A percentile compares a stretch with the other conserved stretches of the same genome.
phyloP scores from a whole-genome alignment of 176 grass and related monocot genomes.

The Olyra latifolia region DNA sequence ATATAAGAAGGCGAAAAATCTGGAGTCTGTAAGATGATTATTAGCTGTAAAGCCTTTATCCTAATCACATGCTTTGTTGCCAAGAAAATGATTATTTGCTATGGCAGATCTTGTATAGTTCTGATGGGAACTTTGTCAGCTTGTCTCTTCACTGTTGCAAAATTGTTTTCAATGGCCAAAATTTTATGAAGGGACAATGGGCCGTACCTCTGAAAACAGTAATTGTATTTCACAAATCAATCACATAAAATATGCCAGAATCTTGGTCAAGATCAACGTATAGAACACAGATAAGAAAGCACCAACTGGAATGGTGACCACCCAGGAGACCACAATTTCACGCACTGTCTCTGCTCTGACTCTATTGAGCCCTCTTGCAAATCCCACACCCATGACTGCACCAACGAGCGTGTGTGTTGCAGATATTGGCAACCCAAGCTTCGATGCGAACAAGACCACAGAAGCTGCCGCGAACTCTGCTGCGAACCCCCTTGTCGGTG shows the following conservation, averaged over 20 bases:
- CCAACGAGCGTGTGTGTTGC: conserved; percentile 98
- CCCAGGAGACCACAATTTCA: conserved; percentile 86
- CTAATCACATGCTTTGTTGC: conserved; percentile 19
- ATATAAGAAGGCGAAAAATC: conserved; percentile 8
- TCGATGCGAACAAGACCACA: conserved; percentile 89
- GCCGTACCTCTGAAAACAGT: conserved; percentile 33
- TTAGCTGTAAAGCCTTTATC: conserved; percentile 28
- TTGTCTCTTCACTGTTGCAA: conserved; percentile 21
- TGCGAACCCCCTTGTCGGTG: conserved; percentile 87
- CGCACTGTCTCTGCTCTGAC: conserved; percentile 82
- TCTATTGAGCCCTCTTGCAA: conserved; percentile 84
- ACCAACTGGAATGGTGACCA: conserved; percentile 89
- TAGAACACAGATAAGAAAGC: conserved; percentile 70
- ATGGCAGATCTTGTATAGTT: conserved; percentile 37
- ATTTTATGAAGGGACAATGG: conserved; percentile 15
- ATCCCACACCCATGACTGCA: conserved; percentile 95
- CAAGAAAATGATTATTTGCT: conserved; percentile 45
- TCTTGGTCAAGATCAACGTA: conserved; percentile 69
- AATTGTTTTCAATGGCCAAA: conserved; percentile 11
- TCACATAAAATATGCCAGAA: conserved; percentile 69
- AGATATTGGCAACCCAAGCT: conserved; percentile 85
- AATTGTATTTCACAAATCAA: conserved; percentile 29
- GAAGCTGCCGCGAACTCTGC: conserved; percentile 96
- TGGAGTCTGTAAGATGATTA: conserved; percentile 28
- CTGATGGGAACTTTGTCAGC: not conserved